These are phyloP conservation scores for Naganishia albida DNA, from an alignment of 1,284 basidiomycete species.

Conservation along the genomic window DNA sequence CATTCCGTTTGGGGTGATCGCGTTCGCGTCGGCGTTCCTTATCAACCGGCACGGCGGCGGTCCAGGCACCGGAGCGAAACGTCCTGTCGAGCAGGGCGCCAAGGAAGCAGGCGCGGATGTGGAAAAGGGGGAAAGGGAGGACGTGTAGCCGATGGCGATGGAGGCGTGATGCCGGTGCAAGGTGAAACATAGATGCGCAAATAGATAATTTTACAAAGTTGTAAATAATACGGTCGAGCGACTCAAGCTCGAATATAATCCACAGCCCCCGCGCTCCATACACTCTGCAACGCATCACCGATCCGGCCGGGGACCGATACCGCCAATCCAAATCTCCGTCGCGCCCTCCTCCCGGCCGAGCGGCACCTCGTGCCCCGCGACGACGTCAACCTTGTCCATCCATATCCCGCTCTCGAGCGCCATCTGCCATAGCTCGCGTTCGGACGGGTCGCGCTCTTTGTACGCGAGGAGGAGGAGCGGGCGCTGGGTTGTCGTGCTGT, in stretches of 20 bases:
- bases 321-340: constrained; percentile 71
- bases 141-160: not conserved
- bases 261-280: no score
- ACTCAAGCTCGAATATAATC: no score
- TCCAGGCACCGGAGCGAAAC: constrained; percentile 13
- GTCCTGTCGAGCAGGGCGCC: not conserved
- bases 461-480: constrained; percentile 67
- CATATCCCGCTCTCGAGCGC: constrained; percentile 51
- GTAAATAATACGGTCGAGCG: no score
- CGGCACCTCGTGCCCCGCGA: constrained; percentile 60
- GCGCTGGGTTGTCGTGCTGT: constrained; percentile 26
- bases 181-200: no score
- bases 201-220: no score
- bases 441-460: constrained; percentile 74
- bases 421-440: constrained; percentile 70
- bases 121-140: constrained; percentile 19
- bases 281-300: no score
- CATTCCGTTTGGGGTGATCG: constrained; percentile 44
- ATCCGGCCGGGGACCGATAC: not conserved
- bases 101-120: constrained; percentile 8
- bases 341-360: constrained; percentile 58
- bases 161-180: not conserved
- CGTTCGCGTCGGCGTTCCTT: constrained; percentile 40
- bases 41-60: constrained; percentile 41
- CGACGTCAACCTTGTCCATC: constrained; percentile 58